Percentiles rank a stretch among this genome's conserved stretches.
phyloP scores from a whole-genome alignment of 495 filamentous ascomycete species.

The Aspergillus egyptiacus region DNA sequence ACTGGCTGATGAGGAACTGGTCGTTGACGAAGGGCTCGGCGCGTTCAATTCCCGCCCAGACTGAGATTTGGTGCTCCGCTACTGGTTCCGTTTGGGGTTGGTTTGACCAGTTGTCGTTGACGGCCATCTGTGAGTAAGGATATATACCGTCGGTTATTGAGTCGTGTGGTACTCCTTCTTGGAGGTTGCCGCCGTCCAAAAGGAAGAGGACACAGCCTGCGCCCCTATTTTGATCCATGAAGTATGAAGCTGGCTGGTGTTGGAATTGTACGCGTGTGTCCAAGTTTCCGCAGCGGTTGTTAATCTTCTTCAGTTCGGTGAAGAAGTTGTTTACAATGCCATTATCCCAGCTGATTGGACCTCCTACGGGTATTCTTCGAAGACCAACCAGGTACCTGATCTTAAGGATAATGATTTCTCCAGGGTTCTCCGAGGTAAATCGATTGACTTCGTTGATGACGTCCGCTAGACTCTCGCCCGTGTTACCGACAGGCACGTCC shows the following conservation, averaged over 20 bases:
- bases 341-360: constrained; percentile 5
- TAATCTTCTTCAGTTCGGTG: constrained; percentile 5
- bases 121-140: not conserved
- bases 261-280: constrained; percentile 5
- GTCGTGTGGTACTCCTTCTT: not conserved
- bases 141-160: constrained; percentile 5
- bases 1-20: constrained; percentile 10
- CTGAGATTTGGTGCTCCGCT: constrained; percentile 9
- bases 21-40: constrained; percentile 3
- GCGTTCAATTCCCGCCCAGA: constrained; percentile 4
- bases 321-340: constrained; percentile 7
- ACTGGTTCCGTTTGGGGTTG: constrained; percentile 3
- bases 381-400: constrained; percentile 9
- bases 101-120: constrained; percentile 11
- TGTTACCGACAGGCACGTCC: constrained; percentile 9
- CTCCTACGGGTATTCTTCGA: not conserved
- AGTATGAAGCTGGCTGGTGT: constrained; percentile 3
- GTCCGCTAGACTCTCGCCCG: constrained; percentile 2
- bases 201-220: constrained; percentile 11
- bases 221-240: constrained; percentile 10
- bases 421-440: constrained; percentile 10
- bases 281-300: constrained; percentile 10
- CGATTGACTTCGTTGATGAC: constrained; percentile 9
- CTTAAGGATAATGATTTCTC: constrained; percentile 6
- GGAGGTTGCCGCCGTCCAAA: not conserved